Conservation (phyloP, 2,329 filamentous ascomycete genomes). For the Cytospora paraplurivora region DNA sequence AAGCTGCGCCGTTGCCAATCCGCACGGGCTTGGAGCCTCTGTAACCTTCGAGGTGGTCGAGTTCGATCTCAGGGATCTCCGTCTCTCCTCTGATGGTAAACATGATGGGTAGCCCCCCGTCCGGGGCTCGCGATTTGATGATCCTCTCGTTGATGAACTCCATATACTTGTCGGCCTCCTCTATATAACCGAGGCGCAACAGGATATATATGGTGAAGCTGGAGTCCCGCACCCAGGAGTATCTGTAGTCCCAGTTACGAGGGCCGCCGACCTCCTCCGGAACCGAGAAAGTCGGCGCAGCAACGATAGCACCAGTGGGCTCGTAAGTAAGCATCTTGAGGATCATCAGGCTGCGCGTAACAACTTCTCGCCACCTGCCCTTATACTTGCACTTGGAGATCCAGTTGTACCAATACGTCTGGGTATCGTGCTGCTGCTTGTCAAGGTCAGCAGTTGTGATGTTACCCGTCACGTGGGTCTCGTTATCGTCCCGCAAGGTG, state of each 20-base stretch:
- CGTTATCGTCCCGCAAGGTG: constrained; percentile 64
- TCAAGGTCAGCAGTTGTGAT: constrained; percentile 63
- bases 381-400: constrained; percentile 70
- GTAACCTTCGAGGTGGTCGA: constrained; percentile 73
- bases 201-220: constrained; percentile 80
- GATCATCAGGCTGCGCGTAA: constrained; percentile 70
- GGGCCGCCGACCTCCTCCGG: constrained; percentile 71
- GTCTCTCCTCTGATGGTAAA: constrained; percentile 77
- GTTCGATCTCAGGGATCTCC: constrained; percentile 70
- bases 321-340: constrained; percentile 78
- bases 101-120: constrained; percentile 75
- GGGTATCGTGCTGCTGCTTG: constrained; percentile 67
- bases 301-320: constrained; percentile 76
- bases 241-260: constrained; percentile 73
- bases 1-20: constrained; percentile 76
- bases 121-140: constrained; percentile 58
- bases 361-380: constrained; percentile 72
- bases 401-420: constrained; percentile 74
- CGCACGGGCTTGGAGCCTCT: constrained; percentile 70
- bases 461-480: constrained; percentile 57
- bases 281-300: constrained; percentile 75
- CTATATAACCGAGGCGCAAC: constrained; percentile 72
- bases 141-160: constrained; percentile 75
- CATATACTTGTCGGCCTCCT: constrained; percentile 79
- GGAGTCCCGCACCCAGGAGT: constrained; percentile 75